Evolutionary conservation across 2,329 filamentous ascomycete genomes (phyloP).

Genomic region (Clonostachys solani): DNA sequence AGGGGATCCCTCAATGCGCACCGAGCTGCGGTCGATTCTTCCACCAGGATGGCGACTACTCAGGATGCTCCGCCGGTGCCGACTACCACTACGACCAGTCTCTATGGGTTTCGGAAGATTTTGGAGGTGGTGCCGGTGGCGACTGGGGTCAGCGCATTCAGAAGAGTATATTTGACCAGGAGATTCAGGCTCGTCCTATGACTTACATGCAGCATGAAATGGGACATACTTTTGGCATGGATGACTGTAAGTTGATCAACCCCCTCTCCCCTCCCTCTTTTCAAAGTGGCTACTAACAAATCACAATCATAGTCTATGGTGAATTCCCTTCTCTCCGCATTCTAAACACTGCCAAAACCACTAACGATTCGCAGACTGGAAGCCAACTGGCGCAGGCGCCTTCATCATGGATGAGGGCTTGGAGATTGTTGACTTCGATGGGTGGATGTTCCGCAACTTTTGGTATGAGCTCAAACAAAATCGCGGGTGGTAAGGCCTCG

Average conservation of each 20-base stretch:
- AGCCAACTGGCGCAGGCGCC: constrained; percentile 28
- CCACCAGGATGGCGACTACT: constrained; percentile 3
- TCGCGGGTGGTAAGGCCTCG: constrained; percentile 13
- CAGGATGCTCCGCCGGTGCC: neutral
- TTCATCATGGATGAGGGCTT: constrained; percentile 41
- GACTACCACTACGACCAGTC: constrained; percentile 36
- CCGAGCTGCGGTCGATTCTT: constrained; percentile 1
- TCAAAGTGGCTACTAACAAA: no score
- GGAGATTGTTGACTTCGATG: constrained; percentile 40
- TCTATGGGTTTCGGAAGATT: constrained; percentile 40
- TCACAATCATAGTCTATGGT: neutral
- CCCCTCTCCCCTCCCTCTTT: no score
- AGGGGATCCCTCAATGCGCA: constrained; percentile 34
- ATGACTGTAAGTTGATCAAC: constrained; percentile 20
- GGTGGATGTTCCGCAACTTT: constrained; percentile 43
- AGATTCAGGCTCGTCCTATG: constrained; percentile 25
- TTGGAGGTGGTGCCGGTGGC: constrained; percentile 36
- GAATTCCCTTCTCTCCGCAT: neutral
- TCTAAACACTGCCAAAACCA: neutral
- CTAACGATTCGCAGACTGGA: constrained; percentile 25
- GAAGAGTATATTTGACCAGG: constrained; percentile 34
- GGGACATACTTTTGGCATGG: constrained; percentile 36
- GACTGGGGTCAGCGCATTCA: constrained; percentile 41
- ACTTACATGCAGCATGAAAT: constrained; percentile 41
- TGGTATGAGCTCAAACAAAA: constrained; percentile 28